A percentile compares a stretch with the other conserved stretches of the same genome.
Conservation (phyloP, 306 rosid genomes). For the Notholithocarpus densiflorus region DNA sequence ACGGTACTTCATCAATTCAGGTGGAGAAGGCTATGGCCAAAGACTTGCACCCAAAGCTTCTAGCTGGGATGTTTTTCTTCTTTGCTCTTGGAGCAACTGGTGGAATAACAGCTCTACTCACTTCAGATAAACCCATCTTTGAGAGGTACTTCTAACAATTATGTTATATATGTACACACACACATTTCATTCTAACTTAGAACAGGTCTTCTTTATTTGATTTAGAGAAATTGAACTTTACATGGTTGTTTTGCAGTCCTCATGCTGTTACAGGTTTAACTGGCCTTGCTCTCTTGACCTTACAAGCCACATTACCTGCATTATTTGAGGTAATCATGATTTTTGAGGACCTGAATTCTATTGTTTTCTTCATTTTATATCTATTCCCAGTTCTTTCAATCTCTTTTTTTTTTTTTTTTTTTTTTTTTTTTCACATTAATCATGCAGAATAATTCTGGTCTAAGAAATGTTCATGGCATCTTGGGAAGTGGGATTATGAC, state of each 20-base stretch:
- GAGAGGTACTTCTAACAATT: constrained; percentile 48
- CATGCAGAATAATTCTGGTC: constrained; percentile 71
- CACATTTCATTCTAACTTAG: background rate
- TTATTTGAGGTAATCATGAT: constrained; percentile 62
- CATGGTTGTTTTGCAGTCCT: constrained; percentile 48
- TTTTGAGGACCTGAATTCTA: background rate
- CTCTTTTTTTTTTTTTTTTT: background rate
- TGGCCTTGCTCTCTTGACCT: constrained; percentile 77
- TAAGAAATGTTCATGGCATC: constrained; percentile 74
- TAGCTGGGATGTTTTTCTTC: constrained; percentile 94
- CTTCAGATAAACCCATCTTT: constrained; percentile 79
- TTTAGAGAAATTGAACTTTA: background rate
- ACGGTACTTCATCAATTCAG: constrained; percentile 28
- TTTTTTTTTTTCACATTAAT: background rate
- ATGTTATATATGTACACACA: no score
- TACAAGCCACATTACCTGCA: constrained; percentile 72
- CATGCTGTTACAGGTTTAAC: constrained; percentile 63
- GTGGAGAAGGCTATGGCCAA: constrained; percentile 87
- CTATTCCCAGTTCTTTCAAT: background rate
- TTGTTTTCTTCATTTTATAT: background rate
- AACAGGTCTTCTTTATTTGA: background rate
- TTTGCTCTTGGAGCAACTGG: constrained; percentile 94
- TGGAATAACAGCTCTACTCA: constrained; percentile 79
- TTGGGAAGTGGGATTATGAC: constrained; percentile 92
- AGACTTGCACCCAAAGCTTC: constrained; percentile 94